A percentile compares a stretch with the other conserved stretches of the same genome.
Evolutionary conservation across 2,329 filamentous ascomycete genomes (phyloP).

Genomic region (Fusarium decemcellulare): DNA sequence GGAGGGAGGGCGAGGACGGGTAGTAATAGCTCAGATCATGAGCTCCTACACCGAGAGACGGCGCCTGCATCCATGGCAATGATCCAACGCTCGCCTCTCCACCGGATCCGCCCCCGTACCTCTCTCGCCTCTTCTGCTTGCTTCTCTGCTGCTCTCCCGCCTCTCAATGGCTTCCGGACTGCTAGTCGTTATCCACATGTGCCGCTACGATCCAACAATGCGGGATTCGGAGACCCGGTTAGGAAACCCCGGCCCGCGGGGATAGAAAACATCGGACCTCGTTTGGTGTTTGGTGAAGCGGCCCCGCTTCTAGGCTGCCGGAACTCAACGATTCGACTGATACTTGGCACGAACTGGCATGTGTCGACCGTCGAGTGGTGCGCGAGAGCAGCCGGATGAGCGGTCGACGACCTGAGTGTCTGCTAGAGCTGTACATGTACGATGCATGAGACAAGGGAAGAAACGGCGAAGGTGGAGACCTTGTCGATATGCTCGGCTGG

Average conservation of each 20-base stretch:
- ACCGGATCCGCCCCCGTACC: constrained; percentile 18
- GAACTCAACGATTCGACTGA: constrained; percentile 9
- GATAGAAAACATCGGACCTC: background rate
- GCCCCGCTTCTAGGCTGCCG: constrained; percentile 9
- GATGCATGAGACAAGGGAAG: constrained; percentile 9
- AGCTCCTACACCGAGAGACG: constrained; percentile 20
- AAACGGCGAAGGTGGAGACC: constrained; percentile 31
- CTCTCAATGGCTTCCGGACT: background rate
- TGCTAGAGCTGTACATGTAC: constrained; percentile 17
- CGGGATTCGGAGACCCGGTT: background rate
- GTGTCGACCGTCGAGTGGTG: constrained; percentile 39
- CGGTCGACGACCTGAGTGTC: constrained; percentile 28
- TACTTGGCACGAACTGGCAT: constrained; percentile 29
- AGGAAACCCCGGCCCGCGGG: constrained; percentile 5
- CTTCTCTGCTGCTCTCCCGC: background rate
- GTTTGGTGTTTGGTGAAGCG: background rate
- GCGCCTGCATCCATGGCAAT: background rate
- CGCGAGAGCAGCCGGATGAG: constrained; percentile 23
- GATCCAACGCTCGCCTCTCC: constrained; percentile 8
- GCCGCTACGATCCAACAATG: constrained; percentile 2
- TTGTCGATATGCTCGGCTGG: constrained; percentile 8
- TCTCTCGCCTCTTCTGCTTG: background rate
- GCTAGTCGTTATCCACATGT: constrained; percentile 11
- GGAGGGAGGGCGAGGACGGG: background rate
- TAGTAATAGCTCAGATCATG: constrained; percentile 14